phyloP scores from a whole-genome alignment of 345 rosid genomes.

The Crucihimalaya himalaica region DNA sequence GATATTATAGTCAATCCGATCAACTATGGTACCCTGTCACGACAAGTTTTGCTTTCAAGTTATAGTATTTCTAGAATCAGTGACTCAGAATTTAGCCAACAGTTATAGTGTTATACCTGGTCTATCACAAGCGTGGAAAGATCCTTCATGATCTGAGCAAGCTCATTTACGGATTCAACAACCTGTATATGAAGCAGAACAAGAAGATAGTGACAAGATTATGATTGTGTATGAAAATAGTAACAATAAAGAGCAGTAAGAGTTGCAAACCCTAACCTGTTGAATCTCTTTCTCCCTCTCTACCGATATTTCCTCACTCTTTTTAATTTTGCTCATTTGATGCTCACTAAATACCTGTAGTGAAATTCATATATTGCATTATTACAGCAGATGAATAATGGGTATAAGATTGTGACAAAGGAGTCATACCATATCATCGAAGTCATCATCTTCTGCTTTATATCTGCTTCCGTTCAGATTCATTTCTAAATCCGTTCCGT shows the following conservation, averaged over 20 bases:
- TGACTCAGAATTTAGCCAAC: conserved; percentile 8
- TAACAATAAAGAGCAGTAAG: neutral
- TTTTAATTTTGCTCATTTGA: conserved; percentile 83
- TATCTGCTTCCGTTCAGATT: conserved; percentile 67
- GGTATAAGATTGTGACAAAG: neutral
- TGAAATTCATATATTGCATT: neutral
- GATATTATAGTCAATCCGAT: conserved; percentile 93
- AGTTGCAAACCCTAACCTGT: conserved; percentile 56
- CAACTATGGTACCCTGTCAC: conserved; percentile 89
- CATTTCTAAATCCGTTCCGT: conserved; percentile 89
- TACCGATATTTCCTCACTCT: conserved; percentile 68
- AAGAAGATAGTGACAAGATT: neutral
- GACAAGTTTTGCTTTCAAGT: neutral
- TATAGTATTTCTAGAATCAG: neutral
- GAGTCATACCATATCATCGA: conserved; percentile 75
- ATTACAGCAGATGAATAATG: neutral
- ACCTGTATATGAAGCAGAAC: conserved; percentile 51
- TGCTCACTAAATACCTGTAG: conserved; percentile 69
- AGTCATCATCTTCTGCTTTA: conserved; percentile 65
- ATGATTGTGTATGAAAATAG: neutral
- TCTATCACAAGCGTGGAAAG: conserved; percentile 94
- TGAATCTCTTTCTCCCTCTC: conserved; percentile 98
- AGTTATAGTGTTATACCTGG: conserved; percentile 58
- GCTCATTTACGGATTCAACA: conserved; percentile 92
- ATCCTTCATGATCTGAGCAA: conserved; percentile 99